These are phyloP conservation scores for Pseudozyma pruni DNA, from an alignment of 1,284 basidiomycete species.

Conservation along the genomic window DNA sequence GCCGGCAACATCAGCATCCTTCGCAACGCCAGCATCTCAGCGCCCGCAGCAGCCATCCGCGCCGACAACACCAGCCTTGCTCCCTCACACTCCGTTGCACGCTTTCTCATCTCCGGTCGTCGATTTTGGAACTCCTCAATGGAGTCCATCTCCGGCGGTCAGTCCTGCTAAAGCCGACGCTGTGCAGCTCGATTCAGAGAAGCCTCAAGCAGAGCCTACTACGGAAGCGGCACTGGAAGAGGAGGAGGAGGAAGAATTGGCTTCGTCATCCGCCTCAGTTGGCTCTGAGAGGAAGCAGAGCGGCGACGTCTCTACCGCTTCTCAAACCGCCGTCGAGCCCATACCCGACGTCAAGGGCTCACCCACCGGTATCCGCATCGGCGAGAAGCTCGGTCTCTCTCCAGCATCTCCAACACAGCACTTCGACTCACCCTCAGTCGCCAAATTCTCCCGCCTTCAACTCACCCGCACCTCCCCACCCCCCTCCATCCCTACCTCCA, in stretches of 20 bases:
- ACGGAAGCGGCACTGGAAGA: not conserved
- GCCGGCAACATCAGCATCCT: slow-evolving; percentile 21
- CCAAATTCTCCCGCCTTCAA: slow-evolving; percentile 24
- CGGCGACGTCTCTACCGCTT: slow-evolving; percentile 21
- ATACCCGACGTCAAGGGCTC: too few species aligned
- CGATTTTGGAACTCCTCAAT: slow-evolving; percentile 26
- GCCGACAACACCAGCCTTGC: not conserved
- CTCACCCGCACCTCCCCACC: slow-evolving; percentile 3
- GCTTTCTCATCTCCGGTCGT: not conserved
- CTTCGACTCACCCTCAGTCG: slow-evolving; percentile 27
- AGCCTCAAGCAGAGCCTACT: not conserved
- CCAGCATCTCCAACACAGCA: slow-evolving; percentile 2
- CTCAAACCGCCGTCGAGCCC: not conserved
- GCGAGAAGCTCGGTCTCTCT: not conserved
- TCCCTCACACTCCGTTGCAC: not conserved
- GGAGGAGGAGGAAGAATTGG: slow-evolving; percentile 9
- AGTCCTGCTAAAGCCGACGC: not conserved
- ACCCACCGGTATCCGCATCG: too few species aligned
- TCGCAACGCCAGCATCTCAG: slow-evolving; percentile 22
- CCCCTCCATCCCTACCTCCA: not conserved
- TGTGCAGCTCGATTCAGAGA: not conserved
- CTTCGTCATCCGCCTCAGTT: slow-evolving; percentile 8
- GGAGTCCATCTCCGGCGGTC: slow-evolving; percentile 5
- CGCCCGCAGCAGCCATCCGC: not conserved
- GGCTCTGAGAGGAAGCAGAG: slow-evolving; percentile 20